Percentiles rank a stretch among this genome's conserved stretches.
These are phyloP conservation scores for Tolypocladium ovalisporum DNA, from an alignment of 2,329 filamentous ascomycete genomes.

Conservation along the genomic window DNA sequence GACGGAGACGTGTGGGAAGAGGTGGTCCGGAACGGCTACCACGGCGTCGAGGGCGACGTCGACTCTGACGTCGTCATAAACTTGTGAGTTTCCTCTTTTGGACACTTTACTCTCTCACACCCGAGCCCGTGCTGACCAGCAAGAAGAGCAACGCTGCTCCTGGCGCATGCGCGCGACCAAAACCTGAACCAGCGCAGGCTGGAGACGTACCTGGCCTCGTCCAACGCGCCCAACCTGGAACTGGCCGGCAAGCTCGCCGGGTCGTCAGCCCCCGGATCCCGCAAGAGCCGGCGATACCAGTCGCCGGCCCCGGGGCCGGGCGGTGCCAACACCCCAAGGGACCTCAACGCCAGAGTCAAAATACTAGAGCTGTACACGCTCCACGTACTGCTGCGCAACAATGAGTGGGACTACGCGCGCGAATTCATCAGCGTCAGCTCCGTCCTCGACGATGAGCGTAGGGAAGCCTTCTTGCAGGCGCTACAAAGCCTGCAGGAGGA, in stretches of 20 bases:
- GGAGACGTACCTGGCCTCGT: constrained; percentile 78
- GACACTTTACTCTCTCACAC: background rate
- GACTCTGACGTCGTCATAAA: constrained; percentile 92
- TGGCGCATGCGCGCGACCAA: constrained; percentile 83
- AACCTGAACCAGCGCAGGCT: constrained; percentile 74
- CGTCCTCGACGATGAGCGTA: constrained; percentile 81
- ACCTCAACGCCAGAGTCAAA: constrained; percentile 76
- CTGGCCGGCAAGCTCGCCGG: constrained; percentile 52
- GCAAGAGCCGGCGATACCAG: constrained; percentile 25
- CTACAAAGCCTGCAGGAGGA: constrained; percentile 78
- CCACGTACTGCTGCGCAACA: constrained; percentile 85
- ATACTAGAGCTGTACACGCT: constrained; percentile 92
- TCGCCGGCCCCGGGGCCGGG: constrained; percentile 39
- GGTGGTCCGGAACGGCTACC: constrained; percentile 77
- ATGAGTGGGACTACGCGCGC: constrained; percentile 90
- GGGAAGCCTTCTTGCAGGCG: constrained; percentile 80
- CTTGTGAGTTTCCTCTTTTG: constrained; percentile 41
- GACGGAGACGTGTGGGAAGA: constrained; percentile 94
- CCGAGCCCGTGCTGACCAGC: background rate
- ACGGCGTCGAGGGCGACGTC: constrained; percentile 77
- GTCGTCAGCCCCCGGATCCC: constrained; percentile 23
- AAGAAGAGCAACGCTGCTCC: constrained; percentile 69
- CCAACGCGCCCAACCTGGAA: constrained; percentile 62
- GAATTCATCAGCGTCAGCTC: constrained; percentile 84
- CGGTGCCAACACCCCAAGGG: constrained; percentile 72